A percentile compares a stretch with the other conserved stretches of the same genome.
Conservation (phyloP, 73 alveolate genomes). For the Symbiodinium pilosum region DNA sequence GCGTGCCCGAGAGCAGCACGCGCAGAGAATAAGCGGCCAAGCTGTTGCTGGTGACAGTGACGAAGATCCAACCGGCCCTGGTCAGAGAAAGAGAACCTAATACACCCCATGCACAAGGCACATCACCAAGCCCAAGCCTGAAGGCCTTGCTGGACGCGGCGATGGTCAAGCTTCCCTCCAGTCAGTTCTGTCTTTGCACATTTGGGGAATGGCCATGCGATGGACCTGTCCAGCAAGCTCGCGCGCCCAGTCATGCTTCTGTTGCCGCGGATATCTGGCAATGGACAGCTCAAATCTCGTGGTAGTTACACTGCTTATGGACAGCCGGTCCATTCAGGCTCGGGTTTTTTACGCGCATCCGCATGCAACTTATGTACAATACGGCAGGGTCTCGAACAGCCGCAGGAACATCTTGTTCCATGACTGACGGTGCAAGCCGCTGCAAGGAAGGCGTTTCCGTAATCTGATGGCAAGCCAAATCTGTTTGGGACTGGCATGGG, state of each 20-base stretch:
- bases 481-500: no score
- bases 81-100: not conserved
- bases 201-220: not conserved
- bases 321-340: no score
- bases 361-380: not conserved
- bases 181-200: no score
- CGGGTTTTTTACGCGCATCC: not conserved
- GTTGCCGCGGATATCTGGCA: not conserved
- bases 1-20: slow-evolving; percentile 12
- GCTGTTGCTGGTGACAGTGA: slow-evolving; percentile 35
- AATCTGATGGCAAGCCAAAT: no score
- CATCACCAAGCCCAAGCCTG: not conserved
- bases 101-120: not conserved
- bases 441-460: not conserved
- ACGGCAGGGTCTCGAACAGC: not conserved
- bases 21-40: slow-evolving; percentile 67
- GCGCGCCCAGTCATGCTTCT: not conserved
- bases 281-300: no score
- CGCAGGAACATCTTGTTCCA: slow-evolving; percentile 1
- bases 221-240: not conserved
- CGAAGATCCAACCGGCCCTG: slow-evolving; percentile 83
- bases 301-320: no score
- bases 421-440: not conserved
- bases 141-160: not conserved
- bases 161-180: not conserved